Conservation (phyloP, 305 asterid genomes). For the Solanum hybrid region DNA sequence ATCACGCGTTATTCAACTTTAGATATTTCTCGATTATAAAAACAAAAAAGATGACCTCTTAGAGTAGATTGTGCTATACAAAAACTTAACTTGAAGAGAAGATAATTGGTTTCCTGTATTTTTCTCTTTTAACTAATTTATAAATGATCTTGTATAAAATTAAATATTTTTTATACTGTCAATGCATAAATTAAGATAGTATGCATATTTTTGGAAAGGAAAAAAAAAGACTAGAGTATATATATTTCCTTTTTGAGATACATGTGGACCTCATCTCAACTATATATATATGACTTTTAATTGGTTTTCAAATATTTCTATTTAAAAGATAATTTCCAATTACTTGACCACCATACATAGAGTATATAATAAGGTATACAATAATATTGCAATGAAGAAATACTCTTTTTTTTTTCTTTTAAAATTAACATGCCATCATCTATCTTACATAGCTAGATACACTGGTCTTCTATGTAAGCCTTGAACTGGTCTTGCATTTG, state of each 20-base stretch:
- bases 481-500: constrained; percentile 63
- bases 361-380: background rate
- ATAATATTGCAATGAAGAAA: background rate
- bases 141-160: background rate
- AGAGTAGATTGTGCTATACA: background rate
- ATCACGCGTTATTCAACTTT: background rate
- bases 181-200: background rate
- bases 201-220: background rate
- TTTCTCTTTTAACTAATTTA: too few relatives aligned
- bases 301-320: background rate
- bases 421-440: background rate
- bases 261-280: background rate
- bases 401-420: background rate
- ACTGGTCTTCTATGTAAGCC: constrained; percentile 22
- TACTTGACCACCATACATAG: background rate
- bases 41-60: background rate
- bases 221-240: background rate
- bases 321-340: background rate
- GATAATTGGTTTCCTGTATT: background rate
- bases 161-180: background rate
- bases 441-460: constrained; percentile 11
- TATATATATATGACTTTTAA: too few relatives aligned
- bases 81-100: background rate
- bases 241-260: background rate
- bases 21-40: background rate